phyloP scores from a whole-genome alignment of 176 grass and related monocot species.

The Eleusine indica region DNA sequence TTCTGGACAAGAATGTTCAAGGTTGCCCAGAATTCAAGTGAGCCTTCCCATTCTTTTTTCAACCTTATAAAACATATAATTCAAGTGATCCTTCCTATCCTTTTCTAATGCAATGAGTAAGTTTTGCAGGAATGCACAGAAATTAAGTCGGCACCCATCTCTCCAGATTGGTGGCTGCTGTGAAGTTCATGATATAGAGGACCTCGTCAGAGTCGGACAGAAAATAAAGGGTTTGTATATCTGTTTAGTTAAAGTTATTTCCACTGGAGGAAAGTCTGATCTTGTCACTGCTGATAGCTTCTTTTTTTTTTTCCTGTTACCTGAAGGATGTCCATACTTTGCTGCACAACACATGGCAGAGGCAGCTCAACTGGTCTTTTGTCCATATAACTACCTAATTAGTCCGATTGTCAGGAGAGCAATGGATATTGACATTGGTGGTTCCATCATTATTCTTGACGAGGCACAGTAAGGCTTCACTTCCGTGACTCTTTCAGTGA shows the following conservation, averaged over 20 bases:
- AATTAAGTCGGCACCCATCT: conserved; percentile 83
- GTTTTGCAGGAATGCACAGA: conserved; percentile 81
- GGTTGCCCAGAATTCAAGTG: conserved; percentile 94
- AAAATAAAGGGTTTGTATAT: conserved; percentile 72
- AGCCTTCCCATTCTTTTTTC: conserved; percentile 39
- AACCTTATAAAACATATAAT: conserved; percentile 11
- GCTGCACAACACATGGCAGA: conserved; percentile 87
- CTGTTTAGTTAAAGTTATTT: conserved; percentile 32
- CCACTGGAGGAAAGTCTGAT: not conserved
- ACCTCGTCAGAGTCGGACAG: conserved; percentile 76
- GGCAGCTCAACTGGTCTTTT: conserved; percentile 86
- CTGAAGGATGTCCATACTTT: conserved; percentile 92
- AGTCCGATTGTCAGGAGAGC: conserved; percentile 93
- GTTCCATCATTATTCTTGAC: conserved; percentile 86
- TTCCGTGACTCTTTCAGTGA: conserved; percentile 14
- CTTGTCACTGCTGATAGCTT: not conserved
- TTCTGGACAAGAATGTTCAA: conserved; percentile 63
- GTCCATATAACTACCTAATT: conserved; percentile 92
- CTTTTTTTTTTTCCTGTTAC: conserved; percentile 30
- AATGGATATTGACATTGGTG: conserved; percentile 92
- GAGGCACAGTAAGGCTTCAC: conserved; percentile 87
- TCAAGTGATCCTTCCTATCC: conserved; percentile 13
- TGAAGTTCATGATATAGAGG: conserved; percentile 98
- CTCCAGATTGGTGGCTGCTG: conserved; percentile 89
- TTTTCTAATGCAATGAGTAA: conserved; percentile 33